Evolutionary conservation across 441 rosid species (phyloP), one percentile per base, ranked within the genome.

Genomic region (Adansonia grandidieri): DNA sequence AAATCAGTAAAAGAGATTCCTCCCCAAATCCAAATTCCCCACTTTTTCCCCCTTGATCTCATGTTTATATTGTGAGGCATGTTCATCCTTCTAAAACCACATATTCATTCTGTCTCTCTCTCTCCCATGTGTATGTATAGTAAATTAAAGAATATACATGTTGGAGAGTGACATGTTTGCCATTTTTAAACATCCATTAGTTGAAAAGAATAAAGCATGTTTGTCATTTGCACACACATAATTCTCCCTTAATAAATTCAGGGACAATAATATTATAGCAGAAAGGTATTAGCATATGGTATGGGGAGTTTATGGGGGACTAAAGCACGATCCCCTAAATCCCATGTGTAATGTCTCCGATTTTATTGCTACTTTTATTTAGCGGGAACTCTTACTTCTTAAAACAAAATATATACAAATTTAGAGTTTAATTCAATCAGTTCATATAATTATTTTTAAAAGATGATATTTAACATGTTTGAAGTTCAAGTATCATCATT

Each of bases 1-100:
- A 64, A 15, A 40, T 64, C 69, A 15, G n/a, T 62, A 74, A 72
- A 60, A 62, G 70, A 79, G 85, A 82, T 75, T 82, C 84, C 74
- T 75, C 56, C 37, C 32, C 73, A 69, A 69, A 69, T 69, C 40
- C 22, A 13, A 75, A 68, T 24, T 24, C 60, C 77, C 82, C 60
- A 61, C 42, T 20, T 32, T 54, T 2, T 24, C 28, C 19, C 15
- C 15, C 9, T 14, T 22, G 10, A 47, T 40, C 50, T 20, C 32
- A 8, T 53, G 22, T 48, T 17, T 66, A 66, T 24, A 20, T 42
- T 58, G 54, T 24, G 44, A 54, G 67, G 67, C 62, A 69, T 69
- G 74, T 28, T 77, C 62, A 56, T 70, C 64, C 24, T 10, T n/a
- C n/a, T 45, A 47, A 68, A 47, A 68, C 56, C 56, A 68, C n/a